Conservation (phyloP, 768 basidiomycete species). For the Austroboletus eburneus region DNA sequence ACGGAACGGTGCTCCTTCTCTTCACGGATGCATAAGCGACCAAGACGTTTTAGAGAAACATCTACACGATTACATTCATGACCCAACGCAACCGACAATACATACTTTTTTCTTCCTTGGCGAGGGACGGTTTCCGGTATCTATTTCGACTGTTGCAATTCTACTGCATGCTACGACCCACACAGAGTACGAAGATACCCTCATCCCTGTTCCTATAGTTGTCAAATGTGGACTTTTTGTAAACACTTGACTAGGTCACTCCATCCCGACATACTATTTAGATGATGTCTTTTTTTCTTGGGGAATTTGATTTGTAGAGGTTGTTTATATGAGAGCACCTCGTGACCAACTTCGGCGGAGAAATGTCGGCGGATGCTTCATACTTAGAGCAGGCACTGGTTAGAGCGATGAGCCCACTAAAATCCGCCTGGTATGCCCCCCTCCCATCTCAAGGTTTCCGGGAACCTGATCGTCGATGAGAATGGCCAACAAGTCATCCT, state of each 20-base stretch:
- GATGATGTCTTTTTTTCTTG: slow-evolving; percentile 11
- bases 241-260: slow-evolving; percentile 16
- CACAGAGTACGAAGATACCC: slow-evolving; percentile 34
- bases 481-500: slow-evolving; percentile 55
- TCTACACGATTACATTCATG: slow-evolving; percentile 25
- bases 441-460: slow-evolving; percentile 52
- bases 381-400: slow-evolving; percentile 8
- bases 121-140: slow-evolving; percentile 24
- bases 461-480: slow-evolving; percentile 57
- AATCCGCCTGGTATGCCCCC: slow-evolving; percentile 12
- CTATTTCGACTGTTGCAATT: slow-evolving; percentile 29
- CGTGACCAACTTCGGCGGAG: slow-evolving; percentile 3
- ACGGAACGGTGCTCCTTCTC: slow-evolving; percentile 6
- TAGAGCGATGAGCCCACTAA: too few species aligned
- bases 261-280: slow-evolving; percentile 18
- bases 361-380: slow-evolving; percentile 13
- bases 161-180: slow-evolving; percentile 26
- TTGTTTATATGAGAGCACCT: not conserved
- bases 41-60: slow-evolving; percentile 4
- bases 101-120: slow-evolving; percentile 12
- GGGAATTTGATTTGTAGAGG: slow-evolving; percentile 20
- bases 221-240: slow-evolving; percentile 20
- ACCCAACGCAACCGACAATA: slow-evolving; percentile 17
- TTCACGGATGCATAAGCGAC: slow-evolving; percentile 9
- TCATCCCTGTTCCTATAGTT: slow-evolving; percentile 28